Percentiles rank a stretch among this genome's conserved stretches.
These are phyloP conservation scores for Nymphaea thermarum DNA, from an alignment of 164 flowering plant species.

Conservation along the genomic window DNA sequence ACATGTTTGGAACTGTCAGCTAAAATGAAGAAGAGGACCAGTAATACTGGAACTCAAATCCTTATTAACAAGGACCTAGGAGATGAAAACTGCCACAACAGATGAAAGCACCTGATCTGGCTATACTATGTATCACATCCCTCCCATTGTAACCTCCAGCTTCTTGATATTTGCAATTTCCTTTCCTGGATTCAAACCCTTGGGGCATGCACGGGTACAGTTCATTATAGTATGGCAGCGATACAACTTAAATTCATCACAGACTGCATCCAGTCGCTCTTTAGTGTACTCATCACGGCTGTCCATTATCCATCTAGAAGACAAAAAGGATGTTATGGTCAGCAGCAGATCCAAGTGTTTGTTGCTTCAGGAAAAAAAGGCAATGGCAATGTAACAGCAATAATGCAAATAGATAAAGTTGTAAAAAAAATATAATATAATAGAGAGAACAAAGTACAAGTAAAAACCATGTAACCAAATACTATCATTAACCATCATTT, in stretches of 20 bases:
- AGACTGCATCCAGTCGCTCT: conserved; percentile 52
- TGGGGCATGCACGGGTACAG: conserved; percentile 96
- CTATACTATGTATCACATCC: neutral
- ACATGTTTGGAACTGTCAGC: neutral
- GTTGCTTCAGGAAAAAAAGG: no score
- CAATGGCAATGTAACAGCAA: no score
- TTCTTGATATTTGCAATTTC: conserved; percentile 69
- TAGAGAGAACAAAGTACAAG: no score
- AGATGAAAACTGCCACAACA: neutral
- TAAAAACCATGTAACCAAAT: no score
- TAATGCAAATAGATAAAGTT: no score
- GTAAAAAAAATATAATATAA: no score
- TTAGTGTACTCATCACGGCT: conserved; percentile 92
- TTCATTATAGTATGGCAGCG: conserved; percentile 96
- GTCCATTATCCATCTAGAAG: conserved; percentile 84
- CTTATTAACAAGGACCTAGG: neutral
- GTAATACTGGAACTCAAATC: neutral
- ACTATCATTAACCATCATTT: no score
- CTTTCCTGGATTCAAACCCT: conserved; percentile 94
- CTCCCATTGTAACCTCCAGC: conserved; percentile 29
- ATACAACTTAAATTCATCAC: conserved; percentile 90
- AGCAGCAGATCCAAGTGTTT: no score
- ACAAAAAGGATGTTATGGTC: neutral
- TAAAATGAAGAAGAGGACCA: neutral
- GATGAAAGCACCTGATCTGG: neutral